These are phyloP conservation scores for Xylariaceae sp. DNA, from an alignment of 2,329 filamentous ascomycete genomes.

Conservation along the genomic window DNA sequence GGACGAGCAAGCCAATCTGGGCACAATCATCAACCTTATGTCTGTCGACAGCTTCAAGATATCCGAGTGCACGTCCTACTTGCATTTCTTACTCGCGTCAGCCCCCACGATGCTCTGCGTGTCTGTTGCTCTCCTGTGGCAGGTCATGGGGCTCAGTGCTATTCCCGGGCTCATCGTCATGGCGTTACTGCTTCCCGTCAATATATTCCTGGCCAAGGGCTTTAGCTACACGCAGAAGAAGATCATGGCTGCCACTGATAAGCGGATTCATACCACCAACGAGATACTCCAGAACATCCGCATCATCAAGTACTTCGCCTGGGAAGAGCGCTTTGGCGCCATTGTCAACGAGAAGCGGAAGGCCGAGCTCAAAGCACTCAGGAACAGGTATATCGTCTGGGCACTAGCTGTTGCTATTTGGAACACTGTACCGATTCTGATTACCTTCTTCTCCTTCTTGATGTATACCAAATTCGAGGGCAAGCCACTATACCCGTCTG, in stretches of 20 bases:
- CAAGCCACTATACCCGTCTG: constrained; percentile 82
- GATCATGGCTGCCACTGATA: constrained; percentile 90
- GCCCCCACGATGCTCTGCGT: constrained; percentile 84
- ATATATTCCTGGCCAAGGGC: constrained; percentile 78
- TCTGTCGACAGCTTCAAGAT: constrained; percentile 99
- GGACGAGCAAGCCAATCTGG: constrained; percentile 80
- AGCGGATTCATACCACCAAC: constrained; percentile 92
- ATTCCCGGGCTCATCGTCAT: constrained; percentile 91
- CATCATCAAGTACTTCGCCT: constrained; percentile 99
- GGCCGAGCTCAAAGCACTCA: constrained; percentile 70
- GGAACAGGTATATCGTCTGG: constrained; percentile 85
- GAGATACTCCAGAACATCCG: constrained; percentile 95
- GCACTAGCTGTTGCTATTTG: constrained; percentile 86
- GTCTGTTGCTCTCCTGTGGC: constrained; percentile 76
- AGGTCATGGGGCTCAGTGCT: constrained; percentile 85
- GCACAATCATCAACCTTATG: constrained; percentile 99
- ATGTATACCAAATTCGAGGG: constrained; percentile 86
- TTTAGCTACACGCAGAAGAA: constrained; percentile 84
- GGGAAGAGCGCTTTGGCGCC: constrained; percentile 85
- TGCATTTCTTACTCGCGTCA: constrained; percentile 91
- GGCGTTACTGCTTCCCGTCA: constrained; percentile 81
- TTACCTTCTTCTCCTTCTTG: constrained; percentile 94
- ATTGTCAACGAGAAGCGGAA: constrained; percentile 85
- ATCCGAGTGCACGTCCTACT: constrained; percentile 85
- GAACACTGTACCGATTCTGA: constrained; percentile 92